A percentile compares a stretch with the other conserved stretches of the same genome.
phyloP scores from a whole-genome alignment of 192 early-diverging fungal species.

The Dissophora globulifera region DNA sequence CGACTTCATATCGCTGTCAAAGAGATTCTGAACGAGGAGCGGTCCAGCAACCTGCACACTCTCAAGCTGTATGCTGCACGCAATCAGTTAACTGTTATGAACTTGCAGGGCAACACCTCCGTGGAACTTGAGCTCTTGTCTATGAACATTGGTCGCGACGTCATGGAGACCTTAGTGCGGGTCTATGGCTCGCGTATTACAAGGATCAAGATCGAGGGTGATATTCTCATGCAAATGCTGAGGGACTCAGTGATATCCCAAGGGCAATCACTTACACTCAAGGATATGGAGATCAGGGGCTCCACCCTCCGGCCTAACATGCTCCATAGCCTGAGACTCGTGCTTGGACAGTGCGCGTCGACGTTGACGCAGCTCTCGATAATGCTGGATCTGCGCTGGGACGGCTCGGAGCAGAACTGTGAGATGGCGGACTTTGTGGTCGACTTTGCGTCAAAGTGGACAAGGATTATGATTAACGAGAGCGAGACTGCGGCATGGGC shows the following conservation, averaged over 20 bases:
- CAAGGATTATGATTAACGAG: neutral
- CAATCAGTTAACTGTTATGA: neutral
- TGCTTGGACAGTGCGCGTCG: neutral
- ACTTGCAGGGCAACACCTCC: conserved; percentile 6
- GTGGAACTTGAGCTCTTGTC: conserved; percentile 8
- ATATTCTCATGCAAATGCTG: neutral
- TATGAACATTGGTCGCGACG: neutral
- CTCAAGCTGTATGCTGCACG: conserved; percentile 4
- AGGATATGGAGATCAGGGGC: neutral
- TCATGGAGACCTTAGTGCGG: neutral
- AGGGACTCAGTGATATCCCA: neutral
- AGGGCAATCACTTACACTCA: neutral
- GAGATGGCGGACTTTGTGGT: conserved; percentile 10
- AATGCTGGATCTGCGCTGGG: neutral
- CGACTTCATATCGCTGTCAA: neutral
- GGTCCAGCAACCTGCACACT: neutral
- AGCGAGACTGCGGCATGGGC: neutral
- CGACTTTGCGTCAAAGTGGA: neutral
- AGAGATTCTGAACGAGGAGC: neutral
- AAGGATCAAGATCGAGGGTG: conserved; percentile 8
- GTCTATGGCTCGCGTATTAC: conserved; percentile 1
- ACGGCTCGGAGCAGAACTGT: conserved; percentile 2
- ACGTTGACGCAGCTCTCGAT: neutral
- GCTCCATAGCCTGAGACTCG: conserved; percentile 4
- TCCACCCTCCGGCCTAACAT: neutral